Percentiles rank a stretch among this genome's conserved stretches.
Evolutionary conservation across 2,329 filamentous ascomycete species (phyloP).

Genomic region (Sporothrix globosa): DNA sequence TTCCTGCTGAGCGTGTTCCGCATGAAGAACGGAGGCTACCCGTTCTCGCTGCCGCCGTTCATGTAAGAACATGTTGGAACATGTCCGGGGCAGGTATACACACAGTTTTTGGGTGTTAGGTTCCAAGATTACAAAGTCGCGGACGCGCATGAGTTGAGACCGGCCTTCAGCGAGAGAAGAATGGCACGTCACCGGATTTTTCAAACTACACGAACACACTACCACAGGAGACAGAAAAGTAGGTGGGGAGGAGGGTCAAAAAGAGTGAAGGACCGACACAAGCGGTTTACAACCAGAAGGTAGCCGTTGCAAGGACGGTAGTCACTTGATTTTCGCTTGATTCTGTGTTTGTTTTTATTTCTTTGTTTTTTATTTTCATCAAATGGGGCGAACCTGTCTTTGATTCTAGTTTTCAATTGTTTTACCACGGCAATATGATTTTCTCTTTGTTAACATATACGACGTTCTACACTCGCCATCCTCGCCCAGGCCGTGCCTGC

Average conservation of each 20-base stretch:
- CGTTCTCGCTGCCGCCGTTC: slow-evolving; percentile 92
- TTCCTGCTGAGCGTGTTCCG: slow-evolving; percentile 93
- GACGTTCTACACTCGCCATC: neutral
- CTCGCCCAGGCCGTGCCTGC: neutral
- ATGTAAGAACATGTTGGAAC: slow-evolving; percentile 47
- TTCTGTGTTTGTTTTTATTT: neutral
- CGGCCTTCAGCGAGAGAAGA: neutral
- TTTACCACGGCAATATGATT: slow-evolving; percentile 2
- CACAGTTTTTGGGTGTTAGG: no score
- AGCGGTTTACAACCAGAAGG: no score
- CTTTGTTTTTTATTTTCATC: neutral
- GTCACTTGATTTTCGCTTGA: no score
- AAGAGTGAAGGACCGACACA: neutral
- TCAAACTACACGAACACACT: slow-evolving; percentile 8
- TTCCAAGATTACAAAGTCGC: no score
- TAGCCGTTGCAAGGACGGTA: neutral
- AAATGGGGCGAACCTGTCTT: slow-evolving; percentile 13
- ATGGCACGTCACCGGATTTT: neutral
- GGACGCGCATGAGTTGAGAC: no score
- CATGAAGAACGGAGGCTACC: slow-evolving; percentile 92
- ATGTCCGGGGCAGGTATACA: neutral
- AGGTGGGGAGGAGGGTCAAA: neutral
- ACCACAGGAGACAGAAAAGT: neutral
- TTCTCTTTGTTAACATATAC: neutral
- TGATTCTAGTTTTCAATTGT: neutral